phyloP scores from a whole-genome alignment of 2,329 filamentous ascomycete species.

The Pestalotiopsis sp. region DNA sequence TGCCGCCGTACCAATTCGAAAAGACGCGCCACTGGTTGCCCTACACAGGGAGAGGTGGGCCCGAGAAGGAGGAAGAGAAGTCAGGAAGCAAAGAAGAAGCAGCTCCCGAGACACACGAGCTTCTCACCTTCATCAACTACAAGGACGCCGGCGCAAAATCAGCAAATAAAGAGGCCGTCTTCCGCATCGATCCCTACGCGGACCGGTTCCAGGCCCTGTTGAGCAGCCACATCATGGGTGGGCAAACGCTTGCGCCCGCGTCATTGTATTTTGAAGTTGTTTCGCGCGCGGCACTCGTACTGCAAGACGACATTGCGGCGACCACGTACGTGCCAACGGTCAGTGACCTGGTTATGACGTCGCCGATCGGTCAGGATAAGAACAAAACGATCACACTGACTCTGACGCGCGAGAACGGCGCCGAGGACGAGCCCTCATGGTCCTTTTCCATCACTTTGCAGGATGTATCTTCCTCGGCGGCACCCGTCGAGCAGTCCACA shows the following conservation, averaged over 20 bases:
- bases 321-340: slow-evolving; percentile 17
- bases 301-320: slow-evolving; percentile 31
- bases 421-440: slow-evolving; percentile 13
- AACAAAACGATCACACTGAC: slow-evolving; percentile 15
- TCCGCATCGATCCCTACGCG: slow-evolving; percentile 20
- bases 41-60: neutral
- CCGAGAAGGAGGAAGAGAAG: neutral
- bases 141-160: slow-evolving; percentile 2
- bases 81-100: neutral
- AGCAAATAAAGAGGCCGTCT: slow-evolving; percentile 11
- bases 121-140: slow-evolving; percentile 14
- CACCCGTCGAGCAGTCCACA: slow-evolving; percentile 15
- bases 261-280: slow-evolving; percentile 30
- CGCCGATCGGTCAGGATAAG: slow-evolving; percentile 10
- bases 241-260: slow-evolving; percentile 26
- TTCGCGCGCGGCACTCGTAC: slow-evolving; percentile 16
- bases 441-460: slow-evolving; percentile 17
- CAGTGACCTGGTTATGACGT: slow-evolving; percentile 19
- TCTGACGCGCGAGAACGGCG: slow-evolving; percentile 9
- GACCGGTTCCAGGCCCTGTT: slow-evolving; percentile 20
- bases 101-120: slow-evolving; percentile 6
- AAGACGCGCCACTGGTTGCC: slow-evolving; percentile 26
- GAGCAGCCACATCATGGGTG: slow-evolving; percentile 26
- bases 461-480: neutral
- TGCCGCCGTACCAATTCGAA: slow-evolving; percentile 34